phyloP scores from a whole-genome alignment of 2,329 filamentous ascomycete species.

The Colletotrichum sp. region DNA sequence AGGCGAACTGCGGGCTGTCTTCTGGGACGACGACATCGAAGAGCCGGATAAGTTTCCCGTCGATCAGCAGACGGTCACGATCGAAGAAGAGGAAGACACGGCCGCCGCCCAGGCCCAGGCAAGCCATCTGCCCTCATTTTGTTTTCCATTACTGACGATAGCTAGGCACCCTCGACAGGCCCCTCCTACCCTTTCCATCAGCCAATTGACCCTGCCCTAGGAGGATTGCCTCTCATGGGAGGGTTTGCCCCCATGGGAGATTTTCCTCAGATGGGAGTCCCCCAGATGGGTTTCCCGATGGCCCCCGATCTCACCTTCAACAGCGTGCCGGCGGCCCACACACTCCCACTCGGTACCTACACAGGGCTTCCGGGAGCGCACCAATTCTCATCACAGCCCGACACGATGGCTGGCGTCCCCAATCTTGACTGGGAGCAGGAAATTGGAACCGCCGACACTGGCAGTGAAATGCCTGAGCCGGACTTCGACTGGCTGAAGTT shows the following conservation, averaged over 20 bases:
- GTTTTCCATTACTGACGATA: neutral
- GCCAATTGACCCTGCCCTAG: fast-evolving
- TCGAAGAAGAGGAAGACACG: neutral
- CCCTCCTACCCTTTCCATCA: neutral
- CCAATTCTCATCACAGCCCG: fast-evolving
- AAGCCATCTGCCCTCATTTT: neutral
- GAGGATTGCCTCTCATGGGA: neutral
- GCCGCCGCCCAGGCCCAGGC: fast-evolving
- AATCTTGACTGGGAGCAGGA: fast-evolving
- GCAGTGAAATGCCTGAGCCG: neutral
- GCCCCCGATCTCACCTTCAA: fast-evolving
- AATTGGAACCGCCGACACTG: neutral
- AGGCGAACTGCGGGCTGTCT: neutral
- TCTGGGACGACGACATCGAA: fast-evolving
- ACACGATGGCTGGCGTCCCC: neutral
- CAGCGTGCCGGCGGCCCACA: fast-evolving
- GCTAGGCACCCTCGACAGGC: neutral
- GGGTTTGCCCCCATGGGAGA: no score
- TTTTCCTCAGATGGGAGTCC: neutral
- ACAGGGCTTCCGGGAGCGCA: neutral
- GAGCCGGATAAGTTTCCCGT: fast-evolving
- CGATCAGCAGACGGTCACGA: neutral
- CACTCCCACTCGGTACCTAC: fast-evolving
- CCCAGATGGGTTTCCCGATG: neutral
- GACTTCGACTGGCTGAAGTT: no score